Percentiles rank a stretch among this genome's conserved stretches.
Evolutionary conservation across 2,329 filamentous ascomycete species (phyloP).

Genomic region (Ceratocystis papillata): DNA sequence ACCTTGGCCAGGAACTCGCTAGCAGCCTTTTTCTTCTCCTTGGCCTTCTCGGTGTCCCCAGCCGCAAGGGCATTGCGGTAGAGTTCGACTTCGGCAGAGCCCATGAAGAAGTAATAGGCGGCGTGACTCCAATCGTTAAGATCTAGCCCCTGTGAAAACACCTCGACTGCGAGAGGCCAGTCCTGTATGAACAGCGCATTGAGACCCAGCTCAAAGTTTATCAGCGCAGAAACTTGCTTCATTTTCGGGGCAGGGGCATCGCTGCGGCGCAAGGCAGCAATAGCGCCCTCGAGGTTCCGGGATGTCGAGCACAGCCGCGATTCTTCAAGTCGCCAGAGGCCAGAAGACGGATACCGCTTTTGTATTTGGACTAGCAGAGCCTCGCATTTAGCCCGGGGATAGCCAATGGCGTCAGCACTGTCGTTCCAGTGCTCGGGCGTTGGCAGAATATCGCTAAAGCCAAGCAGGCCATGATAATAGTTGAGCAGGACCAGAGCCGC

Average conservation of each 20-base stretch:
- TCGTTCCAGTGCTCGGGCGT: constrained; percentile 43
- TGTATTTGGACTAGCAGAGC: constrained; percentile 64
- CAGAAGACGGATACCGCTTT: constrained; percentile 64
- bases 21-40: constrained; percentile 50
- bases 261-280: constrained; percentile 47
- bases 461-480: constrained; percentile 81
- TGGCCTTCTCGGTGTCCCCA: constrained; percentile 37
- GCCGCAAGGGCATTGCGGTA: constrained; percentile 52
- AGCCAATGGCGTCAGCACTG: constrained; percentile 53
- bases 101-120: constrained; percentile 82
- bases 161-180: constrained; percentile 61
- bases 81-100: constrained; percentile 63
- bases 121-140: constrained; percentile 86
- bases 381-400: constrained; percentile 58
- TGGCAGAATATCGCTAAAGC: constrained; percentile 78
- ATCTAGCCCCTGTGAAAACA: constrained; percentile 63
- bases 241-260: constrained; percentile 56
- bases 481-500: constrained; percentile 68
- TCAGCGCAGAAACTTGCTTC: constrained; percentile 77
- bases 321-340: constrained; percentile 82
- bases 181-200: constrained; percentile 68
- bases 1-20: constrained; percentile 61
- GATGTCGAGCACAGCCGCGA: constrained; percentile 62
- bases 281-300: constrained; percentile 53
- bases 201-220: constrained; percentile 73